These are phyloP conservation scores for Kluyveromyces nonfermentans DNA, from an alignment of 805 yeast species.

Conservation along the genomic window DNA sequence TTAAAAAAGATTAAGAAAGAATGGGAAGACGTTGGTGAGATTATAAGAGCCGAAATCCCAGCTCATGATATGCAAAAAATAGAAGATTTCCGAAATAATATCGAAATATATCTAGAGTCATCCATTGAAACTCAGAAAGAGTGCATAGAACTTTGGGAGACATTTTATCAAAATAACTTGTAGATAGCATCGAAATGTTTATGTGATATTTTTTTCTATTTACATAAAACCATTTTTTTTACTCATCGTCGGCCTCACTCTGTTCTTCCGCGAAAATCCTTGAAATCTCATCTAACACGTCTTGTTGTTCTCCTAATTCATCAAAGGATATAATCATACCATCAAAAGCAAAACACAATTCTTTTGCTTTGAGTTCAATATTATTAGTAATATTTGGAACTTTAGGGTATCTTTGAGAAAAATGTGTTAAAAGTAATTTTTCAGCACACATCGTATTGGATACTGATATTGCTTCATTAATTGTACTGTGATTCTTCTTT, in stretches of 20 bases:
- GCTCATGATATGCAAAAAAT: constrained; percentile 66
- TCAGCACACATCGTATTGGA: constrained; percentile 63
- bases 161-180: constrained; percentile 58
- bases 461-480: constrained; percentile 73
- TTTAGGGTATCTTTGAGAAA: constrained; percentile 79
- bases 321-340: constrained; percentile 45
- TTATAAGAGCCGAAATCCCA: constrained; percentile 57
- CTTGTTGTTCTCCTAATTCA: constrained; percentile 34
- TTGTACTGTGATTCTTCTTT: constrained; percentile 77
- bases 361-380: constrained; percentile 20
- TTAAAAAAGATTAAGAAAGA: constrained; percentile 44
- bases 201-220: constrained; percentile 1
- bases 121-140: constrained; percentile 91
- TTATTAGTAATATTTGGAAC: constrained; percentile 33
- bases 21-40: constrained; percentile 54
- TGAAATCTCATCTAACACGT: constrained; percentile 22
- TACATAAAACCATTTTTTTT: constrained; percentile 3
- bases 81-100: constrained; percentile 76
- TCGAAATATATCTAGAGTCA: constrained; percentile 84
- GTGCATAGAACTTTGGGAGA: constrained; percentile 78
- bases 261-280: constrained; percentile 27
- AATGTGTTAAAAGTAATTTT: constrained; percentile 75
- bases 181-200: constrained; percentile 3
- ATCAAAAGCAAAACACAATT: constrained; percentile 52
- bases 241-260: constrained; percentile 22